These are phyloP conservation scores for Solanum lycopersicoides DNA, from an alignment of 257 asterid genomes.

Conservation along the genomic window DNA sequence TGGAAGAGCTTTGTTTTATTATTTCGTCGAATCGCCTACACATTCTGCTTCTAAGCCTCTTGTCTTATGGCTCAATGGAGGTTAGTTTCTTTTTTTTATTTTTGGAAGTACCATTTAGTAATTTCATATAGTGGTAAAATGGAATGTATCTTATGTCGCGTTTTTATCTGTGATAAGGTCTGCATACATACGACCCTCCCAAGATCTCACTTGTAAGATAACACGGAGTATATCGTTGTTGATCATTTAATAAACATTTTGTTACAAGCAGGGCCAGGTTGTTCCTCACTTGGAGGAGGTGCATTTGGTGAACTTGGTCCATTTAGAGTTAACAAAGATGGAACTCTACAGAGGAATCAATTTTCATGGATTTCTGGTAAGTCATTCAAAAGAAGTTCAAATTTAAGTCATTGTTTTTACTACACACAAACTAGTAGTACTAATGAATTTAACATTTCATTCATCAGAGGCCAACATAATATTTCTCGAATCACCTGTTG, in stretches of 20 bases:
- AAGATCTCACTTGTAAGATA: background rate
- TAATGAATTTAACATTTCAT: background rate
- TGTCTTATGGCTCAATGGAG: conserved; percentile 49
- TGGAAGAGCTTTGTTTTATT: conserved; percentile 38
- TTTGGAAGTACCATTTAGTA: background rate
- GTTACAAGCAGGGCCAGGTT: conserved; percentile 1
- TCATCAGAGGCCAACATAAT: conserved; percentile 11
- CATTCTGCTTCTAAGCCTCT: conserved; percentile 26
- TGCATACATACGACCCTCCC: background rate
- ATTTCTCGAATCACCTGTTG: conserved; percentile 13
- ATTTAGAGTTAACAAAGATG: conserved; percentile 5
- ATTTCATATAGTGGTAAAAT: too few species aligned
- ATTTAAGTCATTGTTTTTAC: background rate
- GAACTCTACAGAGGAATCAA: background rate
- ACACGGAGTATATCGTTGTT: background rate
- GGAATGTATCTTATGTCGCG: too few species aligned
- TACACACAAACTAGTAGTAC: background rate
- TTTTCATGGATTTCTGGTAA: conserved; percentile 12
- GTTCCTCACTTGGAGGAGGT: conserved; percentile 13
- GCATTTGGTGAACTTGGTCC: conserved; percentile 13
- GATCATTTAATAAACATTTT: background rate
- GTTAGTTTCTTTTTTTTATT: background rate
- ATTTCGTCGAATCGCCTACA: conserved; percentile 33
- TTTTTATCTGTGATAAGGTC: background rate
- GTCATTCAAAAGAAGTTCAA: background rate